A percentile compares a stretch with the other conserved stretches of the same genome.
Evolutionary conservation across 345 rosid species (phyloP).

Genomic region (Triadica sebifera): DNA sequence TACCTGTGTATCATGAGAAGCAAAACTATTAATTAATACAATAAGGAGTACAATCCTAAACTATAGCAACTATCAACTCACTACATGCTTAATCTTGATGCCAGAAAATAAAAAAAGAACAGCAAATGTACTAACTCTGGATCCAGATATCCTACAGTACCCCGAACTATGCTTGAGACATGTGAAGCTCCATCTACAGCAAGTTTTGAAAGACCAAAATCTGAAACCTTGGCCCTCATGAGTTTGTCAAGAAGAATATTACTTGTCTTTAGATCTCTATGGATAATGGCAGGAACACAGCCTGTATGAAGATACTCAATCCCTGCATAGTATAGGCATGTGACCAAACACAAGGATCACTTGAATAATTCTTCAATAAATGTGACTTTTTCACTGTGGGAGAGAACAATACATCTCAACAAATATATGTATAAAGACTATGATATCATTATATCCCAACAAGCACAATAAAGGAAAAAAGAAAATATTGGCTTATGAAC

Average conservation of each 20-base stretch:
- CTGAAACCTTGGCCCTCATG: conserved; percentile 92
- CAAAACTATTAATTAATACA: neutral
- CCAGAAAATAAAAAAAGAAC: neutral
- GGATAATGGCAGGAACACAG: conserved; percentile 94
- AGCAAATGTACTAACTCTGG: conserved; percentile 71
- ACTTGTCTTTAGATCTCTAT: conserved; percentile 91
- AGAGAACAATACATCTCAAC: neutral
- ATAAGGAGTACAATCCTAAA: too few species aligned
- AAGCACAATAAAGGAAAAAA: neutral
- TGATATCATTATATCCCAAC: neutral
- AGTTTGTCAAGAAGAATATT: conserved; percentile 87
- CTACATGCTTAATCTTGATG: conserved; percentile 7
- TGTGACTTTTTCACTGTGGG: neutral
- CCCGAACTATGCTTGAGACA: conserved; percentile 95
- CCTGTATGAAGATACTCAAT: conserved; percentile 98
- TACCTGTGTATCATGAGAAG: conserved; percentile 51
- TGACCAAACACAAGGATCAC: conserved; percentile 12
- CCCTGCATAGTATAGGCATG: conserved; percentile 44
- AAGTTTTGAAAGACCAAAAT: conserved; percentile 89
- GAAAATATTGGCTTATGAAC: conserved; percentile 26
- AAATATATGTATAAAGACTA: too few species aligned
- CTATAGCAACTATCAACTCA: conserved; percentile 2
- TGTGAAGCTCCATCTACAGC: conserved; percentile 92
- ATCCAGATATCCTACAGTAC: conserved; percentile 97
- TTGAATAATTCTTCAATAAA: conserved; percentile 11